Evolutionary conservation across 805 yeast species (phyloP), one percentile per base, ranked within the genome.

Genomic region (Barnettozyma botsteinii): DNA sequence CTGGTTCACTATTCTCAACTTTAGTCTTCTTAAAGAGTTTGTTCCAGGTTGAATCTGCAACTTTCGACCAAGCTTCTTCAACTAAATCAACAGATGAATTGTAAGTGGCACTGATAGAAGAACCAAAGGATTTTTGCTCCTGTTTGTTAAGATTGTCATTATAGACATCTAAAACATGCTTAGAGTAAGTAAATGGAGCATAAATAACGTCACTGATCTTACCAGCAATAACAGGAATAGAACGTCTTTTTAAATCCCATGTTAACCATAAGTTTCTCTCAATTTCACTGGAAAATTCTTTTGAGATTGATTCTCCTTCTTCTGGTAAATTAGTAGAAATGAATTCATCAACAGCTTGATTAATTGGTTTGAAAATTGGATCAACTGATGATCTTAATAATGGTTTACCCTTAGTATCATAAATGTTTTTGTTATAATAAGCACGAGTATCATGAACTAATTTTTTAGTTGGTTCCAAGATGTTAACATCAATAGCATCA

Each of bases 331-430:
- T 65, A 26, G 59, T 60, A 29, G 64, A 57, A 22, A 76, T 67
- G 19, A 66, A 50, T 2, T 65, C 56, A 45, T 72, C 79, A 37
- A 83, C 57, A 25, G 67, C 62, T 26, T 68, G 61, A 61, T 83
- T 86, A 33, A 81, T 33, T 22, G 93, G 89, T 27, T 65, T 67
- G 34, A 83, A 64, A 11, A 80, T 26, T 4, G 85, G 81, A 57
- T 81, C 87, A 18, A 80, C 52, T 19, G 73, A 70, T n/a, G 81
- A 67, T 48, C 86, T 69, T 28, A 83, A 48, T 37, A 79, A 55
- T 30, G 85, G 82, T 52, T 75, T 77, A 19, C 86, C 86, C 23
- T 76, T 64, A 7, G 75, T 68, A 52, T 79, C 78, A 55, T 73
- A 71, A 30, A 77, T 52, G 24, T 73, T 66, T 35, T 70, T 64